phyloP scores from a whole-genome alignment of 2,329 filamentous ascomycete genomes.

The Sporothrix schenckii region DNA sequence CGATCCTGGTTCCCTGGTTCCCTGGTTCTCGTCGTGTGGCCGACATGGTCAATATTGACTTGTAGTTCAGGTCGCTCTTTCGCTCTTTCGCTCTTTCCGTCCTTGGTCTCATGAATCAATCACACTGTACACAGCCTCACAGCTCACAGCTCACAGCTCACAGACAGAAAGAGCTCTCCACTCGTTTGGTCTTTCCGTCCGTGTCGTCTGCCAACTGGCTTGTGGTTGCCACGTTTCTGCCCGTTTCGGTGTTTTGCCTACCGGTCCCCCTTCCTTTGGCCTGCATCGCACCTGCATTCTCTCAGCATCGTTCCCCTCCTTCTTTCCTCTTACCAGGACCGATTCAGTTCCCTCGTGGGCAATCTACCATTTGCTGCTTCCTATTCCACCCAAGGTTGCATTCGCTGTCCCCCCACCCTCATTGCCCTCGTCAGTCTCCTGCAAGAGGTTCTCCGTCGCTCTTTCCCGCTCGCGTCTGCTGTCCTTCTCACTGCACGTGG shows the following conservation, averaged over 20 bases:
- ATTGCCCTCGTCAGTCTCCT: not conserved
- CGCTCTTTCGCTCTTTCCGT: slow-evolving; percentile 8
- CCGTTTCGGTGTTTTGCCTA: not conserved
- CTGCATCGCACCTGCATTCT: not conserved
- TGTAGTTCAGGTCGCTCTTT: slow-evolving; percentile 1
- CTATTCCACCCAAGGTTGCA: slow-evolving; percentile 18
- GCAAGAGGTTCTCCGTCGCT: not conserved
- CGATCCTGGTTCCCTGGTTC: not conserved
- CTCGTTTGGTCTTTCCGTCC: not conserved
- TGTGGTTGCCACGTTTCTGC: not conserved
- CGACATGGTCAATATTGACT: not conserved
- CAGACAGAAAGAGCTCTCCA: not conserved
- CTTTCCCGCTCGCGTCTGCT: slow-evolving; percentile 6
- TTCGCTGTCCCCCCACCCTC: not conserved
- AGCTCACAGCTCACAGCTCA: too few relatives aligned
- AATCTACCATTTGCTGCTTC: slow-evolving; percentile 6
- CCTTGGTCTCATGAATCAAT: not conserved
- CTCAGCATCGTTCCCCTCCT: slow-evolving; percentile 1
- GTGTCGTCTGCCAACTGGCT: not conserved
- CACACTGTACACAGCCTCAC: not conserved
- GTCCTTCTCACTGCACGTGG: not conserved
- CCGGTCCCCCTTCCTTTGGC: not conserved
- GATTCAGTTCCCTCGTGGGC: slow-evolving; percentile 5
- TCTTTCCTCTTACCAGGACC: not conserved
- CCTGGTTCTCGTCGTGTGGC: not conserved